Evolutionary conservation across 352 stramenopile species (phyloP).

Genomic region (Thraustochytrium striatum): DNA sequence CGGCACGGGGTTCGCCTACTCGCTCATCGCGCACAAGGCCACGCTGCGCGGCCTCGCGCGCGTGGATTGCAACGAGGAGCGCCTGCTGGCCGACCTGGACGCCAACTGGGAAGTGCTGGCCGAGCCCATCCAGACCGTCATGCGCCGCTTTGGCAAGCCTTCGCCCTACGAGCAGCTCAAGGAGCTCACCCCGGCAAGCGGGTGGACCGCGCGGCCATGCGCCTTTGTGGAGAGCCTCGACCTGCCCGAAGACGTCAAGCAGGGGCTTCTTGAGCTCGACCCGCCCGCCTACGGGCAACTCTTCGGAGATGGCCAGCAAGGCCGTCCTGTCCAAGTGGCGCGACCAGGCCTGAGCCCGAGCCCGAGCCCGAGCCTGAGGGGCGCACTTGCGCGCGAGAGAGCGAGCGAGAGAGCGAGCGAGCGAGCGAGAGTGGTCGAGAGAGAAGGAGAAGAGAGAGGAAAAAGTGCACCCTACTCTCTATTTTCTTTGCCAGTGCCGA

Average conservation of each 20-base stretch:
- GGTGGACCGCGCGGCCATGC: slow-evolving; percentile 51
- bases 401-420: no score
- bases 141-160: slow-evolving; percentile 53
- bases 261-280: slow-evolving; percentile 50
- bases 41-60: slow-evolving; percentile 50
- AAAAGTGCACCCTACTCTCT: no score
- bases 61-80: slow-evolving; percentile 51
- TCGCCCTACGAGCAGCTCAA: slow-evolving; percentile 59
- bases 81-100: slow-evolving; percentile 54
- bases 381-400: no score
- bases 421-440: no score
- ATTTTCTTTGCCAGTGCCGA: no score
- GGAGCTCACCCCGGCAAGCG: slow-evolving; percentile 54
- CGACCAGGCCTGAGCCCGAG: no score
- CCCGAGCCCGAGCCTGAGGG: no score
- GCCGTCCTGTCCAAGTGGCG: no score
- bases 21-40: slow-evolving; percentile 54
- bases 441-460: no score
- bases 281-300: slow-evolving; percentile 53
- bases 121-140: slow-evolving; percentile 58
- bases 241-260: slow-evolving; percentile 53
- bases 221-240: slow-evolving; percentile 53
- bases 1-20: slow-evolving; percentile 55
- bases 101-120: slow-evolving; percentile 59
- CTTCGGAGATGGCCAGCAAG: slow-evolving; percentile 46